Conservation (phyloP, 164 flowering plant genomes). For the Nelumbo lutea region DNA sequence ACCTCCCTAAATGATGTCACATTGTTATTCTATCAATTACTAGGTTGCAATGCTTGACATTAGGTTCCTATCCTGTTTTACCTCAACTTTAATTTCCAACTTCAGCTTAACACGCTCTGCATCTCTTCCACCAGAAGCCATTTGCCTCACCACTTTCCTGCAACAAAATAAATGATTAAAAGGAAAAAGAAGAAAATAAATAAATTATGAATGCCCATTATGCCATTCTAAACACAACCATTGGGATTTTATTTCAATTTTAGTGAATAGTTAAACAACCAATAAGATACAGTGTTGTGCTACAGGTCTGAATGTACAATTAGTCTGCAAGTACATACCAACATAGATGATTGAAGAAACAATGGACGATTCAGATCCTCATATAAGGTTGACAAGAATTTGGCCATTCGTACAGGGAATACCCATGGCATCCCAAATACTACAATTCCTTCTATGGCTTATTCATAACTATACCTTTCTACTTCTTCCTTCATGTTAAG, state of each 20-base stretch:
- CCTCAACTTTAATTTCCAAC: constrained; percentile 82
- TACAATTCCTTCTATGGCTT: not conserved
- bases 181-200: not conserved
- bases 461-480: not conserved
- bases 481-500: not conserved
- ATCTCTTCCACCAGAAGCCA: constrained; percentile 71
- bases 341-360: too few species aligned
- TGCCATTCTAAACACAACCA: too few species aligned
- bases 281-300: too few species aligned
- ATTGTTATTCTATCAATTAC: too few species aligned
- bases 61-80: constrained; percentile 18
- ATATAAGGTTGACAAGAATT: not conserved
- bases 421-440: not conserved
- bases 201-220: too few species aligned
- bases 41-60: not conserved
- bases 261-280: too few species aligned
- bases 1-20: not conserved
- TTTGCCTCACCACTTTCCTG: constrained; percentile 77
- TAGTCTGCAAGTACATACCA: too few species aligned
- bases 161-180: not conserved
- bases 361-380: too few species aligned
- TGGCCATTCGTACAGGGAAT: not conserved
- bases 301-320: too few species aligned
- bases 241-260: too few species aligned
- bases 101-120: constrained; percentile 77